Base-by-base conservation (phyloP, 2,329 filamentous ascomycete genomes). In the Botrytis elliptica region DNA sequence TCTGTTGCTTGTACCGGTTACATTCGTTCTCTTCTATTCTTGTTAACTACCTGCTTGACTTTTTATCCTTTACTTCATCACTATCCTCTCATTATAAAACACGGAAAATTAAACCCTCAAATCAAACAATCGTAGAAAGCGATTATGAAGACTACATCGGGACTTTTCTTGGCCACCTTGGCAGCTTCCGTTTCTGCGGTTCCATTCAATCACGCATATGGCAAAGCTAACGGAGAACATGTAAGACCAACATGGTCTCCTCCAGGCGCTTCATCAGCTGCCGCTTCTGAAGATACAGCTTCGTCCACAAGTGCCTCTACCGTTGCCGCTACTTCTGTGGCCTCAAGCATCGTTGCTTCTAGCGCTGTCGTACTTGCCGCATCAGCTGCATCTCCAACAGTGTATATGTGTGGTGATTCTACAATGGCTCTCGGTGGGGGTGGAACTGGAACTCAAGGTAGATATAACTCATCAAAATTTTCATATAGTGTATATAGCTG, bases 331-430 rank as follows among this genome's bases (percentile, higher is more conserved):
- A 52, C 49, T 52, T 52, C 49, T 52, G 49, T n/a, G 12, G 36
- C 59, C 44, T 36, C 40, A 44, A 25, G n/a, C 33, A 22, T 29
- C 10, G 46, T 52, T 52, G 44, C 8, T 20, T 25, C 65, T n/a
- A 38, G 16, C 18, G 65, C 25, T 40, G 22, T 40, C 33, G 49
- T 49, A 55, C 36, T 9, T 40, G 67, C 38, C 1, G 44, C 60
- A 40, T 59, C 67, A 33, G 46, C 60, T 20, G 36, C 60, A 25
- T 40, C 70, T 22, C 78, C 79, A 20, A 88, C 85, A 1, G 82
- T 89, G 29, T 88, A 88, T 77, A 82, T 90, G 60, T 87, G 86
- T 16, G 89, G 89, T 49, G 89, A 91, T 79, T 89, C 87, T n/a
- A 91, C 89, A 1, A 91, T 90, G 87, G 88, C 87, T 2, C 81